A percentile compares a stretch with the other conserved stretches of the same genome.
Evolutionary conservation across 495 filamentous ascomycete species (phyloP).

Genomic region (Bombardia bombarda): DNA sequence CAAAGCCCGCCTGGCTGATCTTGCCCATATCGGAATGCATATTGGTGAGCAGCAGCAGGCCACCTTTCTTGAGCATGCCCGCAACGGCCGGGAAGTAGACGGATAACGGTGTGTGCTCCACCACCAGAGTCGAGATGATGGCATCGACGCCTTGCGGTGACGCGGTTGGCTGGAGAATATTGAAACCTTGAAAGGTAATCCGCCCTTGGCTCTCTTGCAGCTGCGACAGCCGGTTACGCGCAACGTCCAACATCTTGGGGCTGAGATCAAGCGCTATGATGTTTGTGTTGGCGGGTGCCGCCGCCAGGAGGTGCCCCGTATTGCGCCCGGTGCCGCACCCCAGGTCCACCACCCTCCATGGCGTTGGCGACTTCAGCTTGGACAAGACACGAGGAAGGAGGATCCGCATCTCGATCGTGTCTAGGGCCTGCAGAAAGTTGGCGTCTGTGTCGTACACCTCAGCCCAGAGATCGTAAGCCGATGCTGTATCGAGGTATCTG

Average conservation of each 20-base stretch:
- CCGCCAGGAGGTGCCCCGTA: slow-evolving; percentile 46
- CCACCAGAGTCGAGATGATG: slow-evolving; percentile 57
- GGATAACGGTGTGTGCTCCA: slow-evolving; percentile 57
- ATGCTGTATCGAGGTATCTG: slow-evolving; percentile 5
- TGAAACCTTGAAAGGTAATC: slow-evolving; percentile 7
- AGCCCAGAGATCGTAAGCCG: slow-evolving; percentile 28
- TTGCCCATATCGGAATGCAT: slow-evolving; percentile 67
- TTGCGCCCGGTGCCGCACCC: slow-evolving; percentile 69
- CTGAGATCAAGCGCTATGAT: slow-evolving; percentile 32
- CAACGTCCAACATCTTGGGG: slow-evolving; percentile 47
- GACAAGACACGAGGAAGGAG: slow-evolving; percentile 43
- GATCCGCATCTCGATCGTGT: slow-evolving; percentile 48
- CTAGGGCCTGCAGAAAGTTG: slow-evolving; percentile 66
- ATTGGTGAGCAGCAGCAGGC: slow-evolving; percentile 56
- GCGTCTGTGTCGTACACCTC: slow-evolving; percentile 58
- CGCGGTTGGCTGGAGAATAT: not conserved
- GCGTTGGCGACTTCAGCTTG: slow-evolving; percentile 1
- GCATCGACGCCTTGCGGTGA: slow-evolving; percentile 26
- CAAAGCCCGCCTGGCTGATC: slow-evolving; percentile 59
- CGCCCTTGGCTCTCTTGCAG: not conserved
- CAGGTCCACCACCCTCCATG: slow-evolving; percentile 47
- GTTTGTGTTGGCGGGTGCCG: slow-evolving; percentile 9
- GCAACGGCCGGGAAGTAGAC: slow-evolving; percentile 48
- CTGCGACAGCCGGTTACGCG: slow-evolving; percentile 28
- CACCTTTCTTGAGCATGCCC: slow-evolving; percentile 40